These are phyloP conservation scores for Phalaenopsis aphrodite DNA, from an alignment of 106 monocot species.

Conservation along the genomic window DNA sequence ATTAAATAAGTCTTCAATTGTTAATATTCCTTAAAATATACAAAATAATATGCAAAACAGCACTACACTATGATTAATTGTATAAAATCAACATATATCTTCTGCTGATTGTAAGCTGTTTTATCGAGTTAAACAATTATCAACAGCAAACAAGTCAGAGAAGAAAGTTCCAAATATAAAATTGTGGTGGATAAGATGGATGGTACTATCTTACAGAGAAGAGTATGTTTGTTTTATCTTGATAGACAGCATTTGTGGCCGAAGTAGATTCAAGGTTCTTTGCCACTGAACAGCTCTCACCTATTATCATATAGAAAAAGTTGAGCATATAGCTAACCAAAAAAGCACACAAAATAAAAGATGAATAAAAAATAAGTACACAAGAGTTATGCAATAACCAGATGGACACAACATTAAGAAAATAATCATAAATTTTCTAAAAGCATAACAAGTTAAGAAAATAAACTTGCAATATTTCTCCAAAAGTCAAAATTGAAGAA, in stretches of 20 bases:
- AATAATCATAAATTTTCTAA: background rate
- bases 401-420: background rate
- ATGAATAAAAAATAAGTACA: background rate
- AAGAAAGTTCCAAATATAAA: background rate
- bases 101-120: background rate
- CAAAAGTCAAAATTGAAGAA: background rate
- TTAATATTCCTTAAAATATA: background rate
- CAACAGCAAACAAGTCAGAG: background rate
- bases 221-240: conserved; percentile 98
- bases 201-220: conserved; percentile 70
- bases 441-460: background rate
- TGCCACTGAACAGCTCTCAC: conserved; percentile 98
- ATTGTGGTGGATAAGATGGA: background rate
- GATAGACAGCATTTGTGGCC: conserved; percentile 91
- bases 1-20: background rate
- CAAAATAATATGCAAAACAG: background rate
- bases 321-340: background rate
- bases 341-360: background rate
- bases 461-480: background rate
- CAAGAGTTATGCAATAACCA: background rate
- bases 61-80: background rate
- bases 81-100: background rate
- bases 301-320: conserved; percentile 26
- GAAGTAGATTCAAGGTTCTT: conserved; percentile 75
- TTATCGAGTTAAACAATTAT: background rate